Evolutionary conservation across 345 rosid species (phyloP).

Genomic region (Erucastrum elatum): DNA sequence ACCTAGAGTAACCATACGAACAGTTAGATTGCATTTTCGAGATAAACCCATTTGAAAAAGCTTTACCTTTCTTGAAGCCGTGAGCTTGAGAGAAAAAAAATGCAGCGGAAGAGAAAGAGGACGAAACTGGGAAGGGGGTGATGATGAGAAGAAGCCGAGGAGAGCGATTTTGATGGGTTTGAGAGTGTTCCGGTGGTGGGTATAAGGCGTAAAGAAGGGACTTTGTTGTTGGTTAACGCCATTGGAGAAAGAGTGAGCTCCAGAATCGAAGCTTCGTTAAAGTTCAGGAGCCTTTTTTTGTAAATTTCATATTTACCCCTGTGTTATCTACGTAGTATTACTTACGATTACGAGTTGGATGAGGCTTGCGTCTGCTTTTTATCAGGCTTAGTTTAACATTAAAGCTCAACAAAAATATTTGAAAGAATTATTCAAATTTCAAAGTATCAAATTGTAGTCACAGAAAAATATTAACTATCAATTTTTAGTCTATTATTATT

Average conservation of each 20-base stretch:
- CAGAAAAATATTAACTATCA: too few species aligned
- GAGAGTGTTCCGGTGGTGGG: conserved; percentile 10
- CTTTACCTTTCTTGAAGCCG: conserved; percentile 41
- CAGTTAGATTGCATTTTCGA: conserved; percentile 2
- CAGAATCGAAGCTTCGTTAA: too few species aligned
- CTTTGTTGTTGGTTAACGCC: conserved; percentile 30
- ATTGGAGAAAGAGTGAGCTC: conserved; percentile 47
- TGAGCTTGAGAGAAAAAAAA: conserved; percentile 8
- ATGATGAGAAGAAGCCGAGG: conserved; percentile 9
- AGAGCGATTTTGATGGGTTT: conserved; percentile 26
- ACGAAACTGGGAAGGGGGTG: conserved; percentile 35
- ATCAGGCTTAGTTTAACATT: too few species aligned
- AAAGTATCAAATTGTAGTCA: too few species aligned
- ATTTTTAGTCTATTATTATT: too few species aligned
- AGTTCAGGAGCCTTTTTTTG: neutral
- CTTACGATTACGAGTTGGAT: neutral
- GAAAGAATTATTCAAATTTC: too few species aligned
- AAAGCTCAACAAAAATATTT: too few species aligned
- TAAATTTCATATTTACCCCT: neutral
- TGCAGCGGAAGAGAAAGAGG: conserved; percentile 11
- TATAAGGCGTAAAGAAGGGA: conserved; percentile 1
- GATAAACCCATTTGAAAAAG: neutral
- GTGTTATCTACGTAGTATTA: neutral
- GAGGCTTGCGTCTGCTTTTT: too few species aligned
- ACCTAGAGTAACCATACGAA: conserved; percentile 33